Evolutionary conservation across 495 filamentous ascomycete species (phyloP), one percentile per base, ranked within the genome.

Genomic region (Rostrohypoxylon terebratum): DNA sequence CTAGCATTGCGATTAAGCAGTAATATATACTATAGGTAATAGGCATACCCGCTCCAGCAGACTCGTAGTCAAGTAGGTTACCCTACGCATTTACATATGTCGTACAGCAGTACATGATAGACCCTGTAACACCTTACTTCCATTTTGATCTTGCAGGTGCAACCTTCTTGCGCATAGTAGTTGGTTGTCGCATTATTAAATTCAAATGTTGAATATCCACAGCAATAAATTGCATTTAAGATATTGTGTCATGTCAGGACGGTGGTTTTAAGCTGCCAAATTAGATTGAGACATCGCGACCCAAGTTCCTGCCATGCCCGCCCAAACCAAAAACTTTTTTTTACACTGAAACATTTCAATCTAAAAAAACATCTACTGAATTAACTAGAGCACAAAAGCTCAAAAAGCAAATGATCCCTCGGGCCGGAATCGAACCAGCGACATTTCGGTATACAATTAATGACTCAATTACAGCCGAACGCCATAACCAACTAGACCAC

Each of bases 401-500:
- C 36, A 72, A 70, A 74, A 38, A 75, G 54, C 33, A 25, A 62
- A 38, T 54, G 33, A 62, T 73, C 55, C 63, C 59, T 63, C 64
- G 73, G 68, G 71, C 71, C 71, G 71, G 71, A 74, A 62, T 68
- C 67, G 64, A 68, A 57, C 54, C 59, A 66, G 55, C 69, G 66
- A 71, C 68, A 63, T 73, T 76, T 71, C 73, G 63, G 63, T 73
- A 62, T 18, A 68, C 66, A 74, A 76, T 66, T 53, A 14, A 59
- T 11, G n/a, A 40, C 20, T 9, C 64, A 67, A 66, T 71, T 74
- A 70, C 71, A 70, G 66, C 59, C 53, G 68, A 71, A 66, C 36
- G 66, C 48, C 51, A 61, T 69, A 71, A 76, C 76, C 81, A 82
- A 63, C 78, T 75, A 71, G 57, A 74, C 71, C 58, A 74, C 71